Conservation (phyloP, 108 stramenopile species). For the Cyclotella distinguenda region DNA sequence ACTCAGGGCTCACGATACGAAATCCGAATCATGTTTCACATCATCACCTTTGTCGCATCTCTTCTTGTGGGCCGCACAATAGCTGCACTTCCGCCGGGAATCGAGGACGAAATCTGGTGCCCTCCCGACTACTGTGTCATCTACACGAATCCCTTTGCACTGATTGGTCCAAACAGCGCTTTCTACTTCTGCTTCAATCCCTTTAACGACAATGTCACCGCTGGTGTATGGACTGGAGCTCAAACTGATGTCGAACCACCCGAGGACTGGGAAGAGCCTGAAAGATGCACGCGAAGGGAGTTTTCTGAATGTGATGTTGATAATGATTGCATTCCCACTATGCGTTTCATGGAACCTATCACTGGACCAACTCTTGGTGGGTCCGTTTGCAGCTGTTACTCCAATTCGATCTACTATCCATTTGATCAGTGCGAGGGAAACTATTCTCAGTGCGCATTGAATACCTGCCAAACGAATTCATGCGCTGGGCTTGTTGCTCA, state of each 20-base stretch:
- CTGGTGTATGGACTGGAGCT: conserved; percentile 9
- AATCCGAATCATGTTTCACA: too few relatives aligned
- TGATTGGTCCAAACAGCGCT: background rate
- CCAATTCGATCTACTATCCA: background rate
- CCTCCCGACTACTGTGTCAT: conserved; percentile 2
- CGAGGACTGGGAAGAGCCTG: background rate
- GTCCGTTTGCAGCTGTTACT: background rate
- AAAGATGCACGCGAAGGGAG: background rate
- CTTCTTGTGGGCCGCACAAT: background rate
- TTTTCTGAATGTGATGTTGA: conserved; percentile 9
- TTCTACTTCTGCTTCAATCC: conserved; percentile 14
- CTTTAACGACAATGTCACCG: background rate
- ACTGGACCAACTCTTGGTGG: background rate
- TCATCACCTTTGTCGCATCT: background rate
- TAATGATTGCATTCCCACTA: background rate
- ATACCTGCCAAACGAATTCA: too few relatives aligned
- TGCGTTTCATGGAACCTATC: background rate
- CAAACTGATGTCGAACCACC: background rate
- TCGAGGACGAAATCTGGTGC: conserved; percentile 14
- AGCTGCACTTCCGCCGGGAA: conserved; percentile 13
- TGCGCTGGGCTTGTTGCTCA: too few relatives aligned
- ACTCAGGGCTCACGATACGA: too few relatives aligned
- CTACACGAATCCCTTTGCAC: conserved; percentile 13
- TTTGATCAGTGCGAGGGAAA: too few relatives aligned
- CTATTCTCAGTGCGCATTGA: too few relatives aligned